phyloP scores from a whole-genome alignment of 306 rosid species.

The Purshia tridentata region DNA sequence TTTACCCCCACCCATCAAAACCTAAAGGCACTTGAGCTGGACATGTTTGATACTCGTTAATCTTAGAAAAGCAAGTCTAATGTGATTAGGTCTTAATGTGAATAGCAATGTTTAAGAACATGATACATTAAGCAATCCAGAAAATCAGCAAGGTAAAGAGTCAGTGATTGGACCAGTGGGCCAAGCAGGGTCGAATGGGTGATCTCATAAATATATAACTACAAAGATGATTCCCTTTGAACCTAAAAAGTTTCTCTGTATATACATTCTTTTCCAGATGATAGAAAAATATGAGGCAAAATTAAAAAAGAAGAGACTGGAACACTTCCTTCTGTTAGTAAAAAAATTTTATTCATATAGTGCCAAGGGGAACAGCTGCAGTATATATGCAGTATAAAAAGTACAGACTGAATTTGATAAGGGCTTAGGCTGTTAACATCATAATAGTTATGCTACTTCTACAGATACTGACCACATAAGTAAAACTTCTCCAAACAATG shows the following conservation, averaged over 20 bases:
- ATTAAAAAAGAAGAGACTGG: not conserved
- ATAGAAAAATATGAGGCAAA: not conserved
- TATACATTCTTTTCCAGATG: not conserved
- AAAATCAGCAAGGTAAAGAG: not conserved
- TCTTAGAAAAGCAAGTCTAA: not conserved
- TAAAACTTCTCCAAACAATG: not conserved
- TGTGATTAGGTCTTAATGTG: not conserved
- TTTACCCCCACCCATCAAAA: not conserved
- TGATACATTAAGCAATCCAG: not conserved
- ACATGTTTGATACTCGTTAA: not conserved
- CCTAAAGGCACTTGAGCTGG: not conserved
- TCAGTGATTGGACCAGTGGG: not conserved
- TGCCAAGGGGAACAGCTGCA: not conserved
- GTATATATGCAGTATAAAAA: not conserved
- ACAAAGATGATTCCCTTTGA: not conserved
- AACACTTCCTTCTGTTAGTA: no score
- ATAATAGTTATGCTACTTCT: not conserved
- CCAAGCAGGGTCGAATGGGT: not conserved
- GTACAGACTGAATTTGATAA: not conserved
- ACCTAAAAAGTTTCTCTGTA: not conserved
- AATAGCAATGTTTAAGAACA: not conserved
- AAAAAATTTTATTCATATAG: no score
- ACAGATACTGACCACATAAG: not conserved
- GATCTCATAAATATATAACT: not conserved
- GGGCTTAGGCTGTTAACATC: not conserved